Base-by-base conservation (phyloP, 352 stramenopile species). In the Stephanocyclus meneghinianus region DNA sequence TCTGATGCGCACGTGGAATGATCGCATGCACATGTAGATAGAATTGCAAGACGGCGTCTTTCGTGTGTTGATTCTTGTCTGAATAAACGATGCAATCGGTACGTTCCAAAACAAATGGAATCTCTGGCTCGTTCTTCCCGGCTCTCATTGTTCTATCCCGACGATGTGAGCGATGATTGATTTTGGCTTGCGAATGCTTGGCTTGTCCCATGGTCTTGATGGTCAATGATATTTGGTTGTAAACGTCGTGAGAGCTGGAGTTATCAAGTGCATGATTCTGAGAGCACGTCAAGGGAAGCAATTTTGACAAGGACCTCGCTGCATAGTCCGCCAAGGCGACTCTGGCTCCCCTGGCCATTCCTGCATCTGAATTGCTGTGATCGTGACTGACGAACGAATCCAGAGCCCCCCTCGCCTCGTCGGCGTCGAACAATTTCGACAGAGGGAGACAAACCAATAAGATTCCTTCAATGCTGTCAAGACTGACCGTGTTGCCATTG, bases 61-160 rank as follows among this genome's bases (percentile, higher is more conserved):
- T 87, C 35, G 56, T 86, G 47, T 44, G 80, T 47, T 30, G 26
- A 51, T 15, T 76, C 44, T 55, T 78, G 66, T 26, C 62, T 21
- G 42, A 21, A 51, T 77, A 63, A 84, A 80, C 59, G 76, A 74
- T 62, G 50, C 90, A 75, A 81, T 93, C 88, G 1, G 77, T 90
- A 15, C 88, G 74, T 73, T 93, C 86, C 56, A 93, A 64, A 4
- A 93, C 73, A 78, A 78, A 93, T 5, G 88, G 88, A 67, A 77
- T 37, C 32, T 59, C 40, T 13, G 47, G 44, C 26, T 79, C 64
- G n/a, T 71, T 70, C 51, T 78, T 78, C 8, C 53, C 48, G 11
- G 65, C 50, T 7, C 26, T 32, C 53, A 40, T 62, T 32, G 29
- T 60, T n/a, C 42, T 77, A 42, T 18, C 26, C 0, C 63, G 51